Evolutionary conservation across 345 rosid genomes (phyloP).

Genomic region (Lepidium didymum): DNA sequence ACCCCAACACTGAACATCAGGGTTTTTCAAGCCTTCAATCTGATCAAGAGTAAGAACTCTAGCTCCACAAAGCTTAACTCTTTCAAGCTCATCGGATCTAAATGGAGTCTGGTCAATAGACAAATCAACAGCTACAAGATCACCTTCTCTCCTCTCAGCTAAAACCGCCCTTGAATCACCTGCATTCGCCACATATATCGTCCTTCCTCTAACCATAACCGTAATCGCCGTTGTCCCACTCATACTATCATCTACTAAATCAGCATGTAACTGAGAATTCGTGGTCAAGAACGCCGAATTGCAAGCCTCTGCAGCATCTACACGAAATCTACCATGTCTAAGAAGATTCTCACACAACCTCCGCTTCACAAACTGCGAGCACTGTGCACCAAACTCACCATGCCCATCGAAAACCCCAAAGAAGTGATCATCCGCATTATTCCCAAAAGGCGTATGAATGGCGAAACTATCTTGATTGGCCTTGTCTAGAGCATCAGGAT

Average conservation of each 20-base stretch:
- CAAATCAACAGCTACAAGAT: conserved; percentile 81
- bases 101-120: conserved; percentile 92
- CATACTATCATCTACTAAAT: conserved; percentile 79
- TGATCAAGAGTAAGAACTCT: conserved; percentile 95
- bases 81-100: conserved; percentile 74
- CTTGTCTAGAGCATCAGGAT: conserved; percentile 92
- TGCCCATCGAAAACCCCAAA: conserved; percentile 99
- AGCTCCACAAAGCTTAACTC: conserved; percentile 88
- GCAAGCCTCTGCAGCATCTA: conserved; percentile 73
- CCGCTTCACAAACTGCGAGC: conserved; percentile 81
- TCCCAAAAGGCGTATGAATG: conserved; percentile 85
- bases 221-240: conserved; percentile 95
- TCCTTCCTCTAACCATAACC: conserved; percentile 79
- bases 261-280: conserved; percentile 69
- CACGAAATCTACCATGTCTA: conserved; percentile 47
- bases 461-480: conserved; percentile 98
- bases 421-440: conserved; percentile 59
- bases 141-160: conserved; percentile 68
- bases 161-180: conserved; percentile 96
- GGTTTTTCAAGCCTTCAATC: conserved; percentile 92
- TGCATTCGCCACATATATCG: conserved; percentile 67
- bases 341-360: conserved; percentile 84
- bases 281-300: conserved; percentile 60
- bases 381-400: conserved; percentile 86
- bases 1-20: conserved; percentile 95